A percentile compares a stretch with the other conserved stretches of the same genome.
phyloP scores from a whole-genome alignment of 495 filamentous ascomycete genomes.

The Pyrenula massariospora region DNA sequence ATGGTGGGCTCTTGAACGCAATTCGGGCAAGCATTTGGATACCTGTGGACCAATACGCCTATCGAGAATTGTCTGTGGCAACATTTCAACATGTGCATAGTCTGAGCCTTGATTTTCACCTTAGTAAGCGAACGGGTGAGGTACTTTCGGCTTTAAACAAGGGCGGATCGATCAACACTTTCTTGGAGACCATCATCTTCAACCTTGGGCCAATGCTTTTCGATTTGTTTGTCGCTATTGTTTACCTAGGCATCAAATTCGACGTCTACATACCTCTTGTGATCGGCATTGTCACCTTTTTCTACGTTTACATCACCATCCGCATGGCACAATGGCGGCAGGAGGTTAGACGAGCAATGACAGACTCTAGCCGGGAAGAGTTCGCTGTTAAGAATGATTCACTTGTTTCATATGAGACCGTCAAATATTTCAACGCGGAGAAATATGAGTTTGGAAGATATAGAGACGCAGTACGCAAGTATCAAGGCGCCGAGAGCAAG shows the following conservation, averaged over 20 bases:
- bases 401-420: conserved; percentile 94
- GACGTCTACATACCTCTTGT: conserved; percentile 91
- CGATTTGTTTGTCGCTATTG: conserved; percentile 77
- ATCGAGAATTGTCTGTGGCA: conserved; percentile 84
- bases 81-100: conserved; percentile 95
- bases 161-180: conserved; percentile 90
- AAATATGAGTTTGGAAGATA: conserved; percentile 85
- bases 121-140: conserved; percentile 93
- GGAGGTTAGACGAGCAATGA: conserved; percentile 83
- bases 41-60: conserved; percentile 90
- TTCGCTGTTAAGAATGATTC: conserved; percentile 98
- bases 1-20: conserved; percentile 75
- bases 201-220: conserved; percentile 90
- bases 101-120: conserved; percentile 89
- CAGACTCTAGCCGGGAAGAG: conserved; percentile 85
- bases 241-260: conserved; percentile 68
- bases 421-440: conserved; percentile 98
- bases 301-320: conserved; percentile 89
- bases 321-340: conserved; percentile 90
- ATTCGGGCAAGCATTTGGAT: conserved; percentile 80
- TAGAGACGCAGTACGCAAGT: conserved; percentile 64
- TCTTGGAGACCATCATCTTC: conserved; percentile 92
- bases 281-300: conserved; percentile 83
- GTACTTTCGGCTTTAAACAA: conserved; percentile 92
- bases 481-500: conserved; percentile 77